Evolutionary conservation across 495 filamentous ascomycete species (phyloP), one percentile per base, ranked within the genome.

Genomic region (Xylaria scruposa): DNA sequence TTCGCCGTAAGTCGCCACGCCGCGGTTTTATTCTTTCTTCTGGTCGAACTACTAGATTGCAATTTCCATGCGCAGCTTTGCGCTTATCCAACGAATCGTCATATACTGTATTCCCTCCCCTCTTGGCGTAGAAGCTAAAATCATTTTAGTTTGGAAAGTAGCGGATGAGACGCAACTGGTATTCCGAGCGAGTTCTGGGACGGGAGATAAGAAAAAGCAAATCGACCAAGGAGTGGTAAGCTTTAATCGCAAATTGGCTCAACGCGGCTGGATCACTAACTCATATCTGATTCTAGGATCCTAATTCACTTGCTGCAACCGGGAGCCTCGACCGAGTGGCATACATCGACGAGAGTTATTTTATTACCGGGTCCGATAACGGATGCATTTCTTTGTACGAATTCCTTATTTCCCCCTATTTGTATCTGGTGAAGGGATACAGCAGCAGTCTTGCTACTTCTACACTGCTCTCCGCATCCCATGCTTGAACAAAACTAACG

Each of bases 81-180:
- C 1, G 17, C 24, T 69, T 3, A 2, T 47, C 10, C n/a, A 24
- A 49, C 6, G 5, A 31, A 40, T 21, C 3, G 5, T 29, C 5
- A 56, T 53, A 17, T 24, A 8, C 19, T 13, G 47, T 49, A 8
- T 38, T 40, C 54, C 15, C 15, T 38, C 29, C 29, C 29, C 17
- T 26, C 4, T n/a, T 12, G 5, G 29, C 5, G n/a, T 19, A 54
- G 4, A 53, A 42, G n/a, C 60, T 71, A 46, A 71, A 7, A 40
- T 24, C 7, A 1, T 46, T 42, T 4, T 58, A 71, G 69, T 97
- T 72, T 99, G 96, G 96, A 99, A 98, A 80, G 94, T 98, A 2
- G 90, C 94, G 33, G 96, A 99, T 69, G 96, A 99, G 78, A 92
- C 91, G 1, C 97, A 98, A 78, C 87, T 98, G 5, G 95, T 98